These are phyloP conservation scores for Gaeumannomyces sp. DNA, from an alignment of 2,329 filamentous ascomycete species.

Conservation along the genomic window DNA sequence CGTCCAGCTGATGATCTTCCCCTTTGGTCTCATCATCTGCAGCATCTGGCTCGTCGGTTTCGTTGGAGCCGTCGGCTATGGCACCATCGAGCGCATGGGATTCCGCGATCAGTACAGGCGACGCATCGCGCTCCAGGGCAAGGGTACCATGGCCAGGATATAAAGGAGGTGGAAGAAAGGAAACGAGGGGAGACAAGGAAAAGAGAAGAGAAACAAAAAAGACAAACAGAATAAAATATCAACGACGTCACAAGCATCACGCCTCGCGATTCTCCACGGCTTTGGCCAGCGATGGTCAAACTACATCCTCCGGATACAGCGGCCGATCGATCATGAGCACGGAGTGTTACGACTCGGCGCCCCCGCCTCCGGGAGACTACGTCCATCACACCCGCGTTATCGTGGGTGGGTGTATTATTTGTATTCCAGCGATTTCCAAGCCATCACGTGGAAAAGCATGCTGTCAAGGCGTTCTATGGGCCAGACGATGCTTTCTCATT, in stretches of 20 bases:
- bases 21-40: conserved; percentile 62
- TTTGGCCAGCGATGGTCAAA: not conserved
- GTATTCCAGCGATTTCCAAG: not conserved
- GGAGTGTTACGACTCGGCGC: not conserved
- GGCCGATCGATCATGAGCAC: not conserved
- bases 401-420: not conserved
- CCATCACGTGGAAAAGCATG: not conserved
- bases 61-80: conserved; percentile 42
- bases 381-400: not conserved
- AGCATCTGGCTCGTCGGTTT: conserved; percentile 55
- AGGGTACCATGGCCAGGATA: conserved; percentile 25
- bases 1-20: conserved; percentile 61
- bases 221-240: conserved; percentile 6
- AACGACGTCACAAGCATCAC: not conserved
- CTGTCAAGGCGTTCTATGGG: not conserved
- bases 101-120: conserved; percentile 59
- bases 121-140: conserved; percentile 37
- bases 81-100: conserved; percentile 60
- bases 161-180: conserved; percentile 16
- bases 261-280: not conserved
- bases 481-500: not conserved
- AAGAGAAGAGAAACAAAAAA: conserved; percentile 6
- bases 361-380: not conserved
- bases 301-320: not conserved
- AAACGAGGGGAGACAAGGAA: conserved; percentile 7